phyloP scores from a whole-genome alignment of 179 eudicot genomes.

The Actinidia polygama region DNA sequence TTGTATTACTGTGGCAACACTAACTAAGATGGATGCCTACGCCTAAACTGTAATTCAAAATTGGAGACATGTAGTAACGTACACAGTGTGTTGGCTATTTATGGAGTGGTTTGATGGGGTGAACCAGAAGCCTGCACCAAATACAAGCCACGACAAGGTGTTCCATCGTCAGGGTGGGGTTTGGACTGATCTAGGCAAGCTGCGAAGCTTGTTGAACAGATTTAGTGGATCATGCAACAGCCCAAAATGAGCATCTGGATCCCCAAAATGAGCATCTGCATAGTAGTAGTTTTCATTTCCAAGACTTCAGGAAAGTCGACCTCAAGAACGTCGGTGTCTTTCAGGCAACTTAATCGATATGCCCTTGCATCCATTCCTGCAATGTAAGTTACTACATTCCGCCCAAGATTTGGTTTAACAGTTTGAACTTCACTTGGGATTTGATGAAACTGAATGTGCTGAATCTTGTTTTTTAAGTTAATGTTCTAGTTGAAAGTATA shows the following conservation, averaged over 20 bases:
- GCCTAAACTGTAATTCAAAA: slow-evolving; percentile 18
- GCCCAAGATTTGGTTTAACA: slow-evolving; percentile 7
- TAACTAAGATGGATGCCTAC: slow-evolving; percentile 29
- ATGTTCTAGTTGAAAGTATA: not conserved
- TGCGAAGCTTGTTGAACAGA: slow-evolving; percentile 74
- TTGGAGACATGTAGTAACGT: slow-evolving; percentile 14
- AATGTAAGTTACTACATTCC: slow-evolving; percentile 13
- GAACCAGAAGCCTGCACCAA: slow-evolving; percentile 67
- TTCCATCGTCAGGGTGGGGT: slow-evolving; percentile 83
- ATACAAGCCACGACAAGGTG: slow-evolving; percentile 86
- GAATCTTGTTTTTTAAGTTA: not conserved
- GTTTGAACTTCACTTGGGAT: slow-evolving; percentile 1
- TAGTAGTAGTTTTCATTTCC: slow-evolving; percentile 72
- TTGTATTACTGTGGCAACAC: slow-evolving; percentile 25
- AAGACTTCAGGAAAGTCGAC: slow-evolving; percentile 84
- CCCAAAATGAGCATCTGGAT: slow-evolving; percentile 88
- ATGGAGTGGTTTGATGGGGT: slow-evolving; percentile 46
- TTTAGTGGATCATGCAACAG: slow-evolving; percentile 75
- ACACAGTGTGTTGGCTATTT: slow-evolving; percentile 21
- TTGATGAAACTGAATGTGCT: not conserved
- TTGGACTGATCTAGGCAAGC: slow-evolving; percentile 79
- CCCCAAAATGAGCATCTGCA: slow-evolving; percentile 89
- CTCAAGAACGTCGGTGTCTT: slow-evolving; percentile 73
- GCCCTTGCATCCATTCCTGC: slow-evolving; percentile 98
- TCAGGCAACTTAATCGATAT: slow-evolving; percentile 73